phyloP scores from a whole-genome alignment of 371 early-diverging fungal species.

The Chytridiales sp. region DNA sequence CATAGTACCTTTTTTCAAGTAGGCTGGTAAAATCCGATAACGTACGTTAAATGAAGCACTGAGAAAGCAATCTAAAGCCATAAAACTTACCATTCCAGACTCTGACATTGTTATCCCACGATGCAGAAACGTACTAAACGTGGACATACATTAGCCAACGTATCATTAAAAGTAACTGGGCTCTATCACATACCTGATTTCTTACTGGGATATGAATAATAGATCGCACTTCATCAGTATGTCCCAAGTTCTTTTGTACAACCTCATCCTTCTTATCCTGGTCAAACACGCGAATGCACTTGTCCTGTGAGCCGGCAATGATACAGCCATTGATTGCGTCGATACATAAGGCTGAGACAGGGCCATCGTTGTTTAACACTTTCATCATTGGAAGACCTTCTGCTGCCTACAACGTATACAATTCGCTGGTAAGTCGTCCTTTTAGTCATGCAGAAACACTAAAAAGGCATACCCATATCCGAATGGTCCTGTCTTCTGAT shows the following conservation, averaged over 20 bases:
- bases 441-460: too few relatives aligned
- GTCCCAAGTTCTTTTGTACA: constrained; percentile 52
- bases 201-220: constrained; percentile 50
- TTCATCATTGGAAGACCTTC: constrained; percentile 47
- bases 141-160: background rate
- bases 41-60: too few relatives aligned
- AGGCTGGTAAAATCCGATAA: constrained; percentile 20
- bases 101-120: constrained; percentile 57
- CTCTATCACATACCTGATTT: constrained; percentile 33
- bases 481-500: constrained; percentile 53
- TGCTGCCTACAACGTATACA: constrained; percentile 33
- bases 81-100: constrained; percentile 52
- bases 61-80: too few relatives aligned
- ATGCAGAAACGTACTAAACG: constrained; percentile 48
- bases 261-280: constrained; percentile 46
- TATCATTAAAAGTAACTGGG: background rate
- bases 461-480: constrained; percentile 39
- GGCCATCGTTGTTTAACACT: constrained; percentile 53
- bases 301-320: constrained; percentile 51
- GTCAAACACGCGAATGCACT: constrained; percentile 52
- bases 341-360: constrained; percentile 49
- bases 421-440: too few relatives aligned
- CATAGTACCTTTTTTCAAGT: constrained; percentile 36
- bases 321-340: constrained; percentile 49
- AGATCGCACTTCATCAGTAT: constrained; percentile 49